These are phyloP conservation scores for Phytopythium delawarense DNA, from an alignment of 352 stramenopile genomes.

Conservation along the genomic window DNA sequence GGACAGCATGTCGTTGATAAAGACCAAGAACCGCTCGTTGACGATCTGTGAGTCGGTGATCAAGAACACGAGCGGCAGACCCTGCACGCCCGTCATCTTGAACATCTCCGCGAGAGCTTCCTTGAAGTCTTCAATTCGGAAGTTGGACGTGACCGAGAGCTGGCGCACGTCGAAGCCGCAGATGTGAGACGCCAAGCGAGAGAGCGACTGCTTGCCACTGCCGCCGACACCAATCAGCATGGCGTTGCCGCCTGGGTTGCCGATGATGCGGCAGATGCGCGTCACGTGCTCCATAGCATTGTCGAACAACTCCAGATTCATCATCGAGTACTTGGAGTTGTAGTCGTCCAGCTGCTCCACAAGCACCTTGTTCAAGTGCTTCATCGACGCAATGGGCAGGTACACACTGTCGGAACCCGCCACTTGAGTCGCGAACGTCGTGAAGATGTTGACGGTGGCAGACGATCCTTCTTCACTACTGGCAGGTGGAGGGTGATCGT, in stretches of 20 bases:
- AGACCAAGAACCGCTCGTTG: constrained; percentile 97
- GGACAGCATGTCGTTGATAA: constrained; percentile 97
- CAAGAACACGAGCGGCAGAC: constrained; percentile 93
- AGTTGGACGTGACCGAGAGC: constrained; percentile 94
- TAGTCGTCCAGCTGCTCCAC: constrained; percentile 95
- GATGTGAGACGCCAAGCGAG: constrained; percentile 95
- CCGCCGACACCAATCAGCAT: constrained; percentile 98
- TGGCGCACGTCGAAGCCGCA: constrained; percentile 96
- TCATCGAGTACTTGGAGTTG: constrained; percentile 97
- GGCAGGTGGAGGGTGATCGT: constrained; percentile 38
- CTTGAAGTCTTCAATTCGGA: constrained; percentile 96
- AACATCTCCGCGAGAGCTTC: constrained; percentile 97
- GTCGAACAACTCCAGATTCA: constrained; percentile 98
- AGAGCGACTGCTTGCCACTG: constrained; percentile 96
- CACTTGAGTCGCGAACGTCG: constrained; percentile 88
- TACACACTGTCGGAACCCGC: constrained; percentile 71
- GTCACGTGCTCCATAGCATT: constrained; percentile 97
- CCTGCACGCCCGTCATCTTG: constrained; percentile 93
- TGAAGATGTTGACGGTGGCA: constrained; percentile 90
- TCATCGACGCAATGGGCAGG: constrained; percentile 70
- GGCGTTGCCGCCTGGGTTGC: constrained; percentile 94
- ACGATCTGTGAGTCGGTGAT: constrained; percentile 99
- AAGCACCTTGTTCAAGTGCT: constrained; percentile 86
- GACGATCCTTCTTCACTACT: constrained; percentile 16
- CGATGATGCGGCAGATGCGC: constrained; percentile 95